These are phyloP conservation scores for Eragrostis curvula DNA, from an alignment of 176 grass and related monocot genomes.

Conservation along the genomic window DNA sequence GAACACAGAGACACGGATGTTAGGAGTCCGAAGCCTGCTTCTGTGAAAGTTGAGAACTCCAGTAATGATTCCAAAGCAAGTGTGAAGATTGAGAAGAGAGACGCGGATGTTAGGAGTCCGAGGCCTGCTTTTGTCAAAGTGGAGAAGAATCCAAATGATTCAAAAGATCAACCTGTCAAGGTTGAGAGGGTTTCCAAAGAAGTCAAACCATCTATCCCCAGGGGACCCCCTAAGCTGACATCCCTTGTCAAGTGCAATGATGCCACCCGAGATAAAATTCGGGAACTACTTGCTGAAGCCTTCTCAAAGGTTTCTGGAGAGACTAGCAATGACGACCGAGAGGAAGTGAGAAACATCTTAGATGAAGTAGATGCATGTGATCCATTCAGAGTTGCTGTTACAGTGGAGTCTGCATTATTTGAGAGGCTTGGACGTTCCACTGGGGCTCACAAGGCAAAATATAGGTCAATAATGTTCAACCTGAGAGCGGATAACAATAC, in stretches of 20 bases:
- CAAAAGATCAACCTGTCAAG: conserved; percentile 42
- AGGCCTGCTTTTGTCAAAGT: conserved; percentile 43
- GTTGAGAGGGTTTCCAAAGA: conserved; percentile 47
- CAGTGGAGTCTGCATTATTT: conserved; percentile 67
- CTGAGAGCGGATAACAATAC: conserved; percentile 81
- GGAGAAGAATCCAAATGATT: conserved; percentile 35
- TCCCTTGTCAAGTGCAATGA: conserved; percentile 79
- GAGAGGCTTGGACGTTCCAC: conserved; percentile 72
- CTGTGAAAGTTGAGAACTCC: conserved; percentile 41
- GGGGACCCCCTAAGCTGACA: conserved; percentile 52
- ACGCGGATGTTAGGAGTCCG: conserved; percentile 17
- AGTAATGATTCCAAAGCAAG: conserved; percentile 40
- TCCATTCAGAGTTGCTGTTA: conserved; percentile 77
- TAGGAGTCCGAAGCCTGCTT: conserved; percentile 24
- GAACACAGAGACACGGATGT: conserved; percentile 41
- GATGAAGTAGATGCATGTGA: conserved; percentile 72
- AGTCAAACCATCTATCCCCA: conserved; percentile 40
- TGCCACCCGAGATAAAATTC: conserved; percentile 62
- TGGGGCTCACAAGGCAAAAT: conserved; percentile 75
- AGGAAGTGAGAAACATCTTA: conserved; percentile 72
- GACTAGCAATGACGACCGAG: conserved; percentile 62
- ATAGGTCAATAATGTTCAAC: conserved; percentile 90
- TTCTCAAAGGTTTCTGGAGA: conserved; percentile 73
- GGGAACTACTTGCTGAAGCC: conserved; percentile 79
- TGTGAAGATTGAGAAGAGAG: conserved; percentile 53